Evolutionary conservation across 768 basidiomycete species (phyloP).

Genomic region (Lactarius sp.): DNA sequence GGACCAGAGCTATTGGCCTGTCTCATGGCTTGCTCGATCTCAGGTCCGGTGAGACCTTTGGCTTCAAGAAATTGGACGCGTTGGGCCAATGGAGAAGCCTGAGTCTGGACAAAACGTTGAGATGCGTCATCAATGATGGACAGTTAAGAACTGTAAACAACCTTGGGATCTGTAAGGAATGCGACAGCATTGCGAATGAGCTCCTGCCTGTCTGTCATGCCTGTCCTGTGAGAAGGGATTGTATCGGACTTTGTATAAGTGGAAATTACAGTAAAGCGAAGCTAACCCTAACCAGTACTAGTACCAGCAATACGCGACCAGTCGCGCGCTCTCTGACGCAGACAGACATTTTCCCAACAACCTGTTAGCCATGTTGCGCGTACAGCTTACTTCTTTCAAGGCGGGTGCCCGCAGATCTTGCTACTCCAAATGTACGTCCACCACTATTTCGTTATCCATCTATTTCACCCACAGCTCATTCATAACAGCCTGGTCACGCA

Average conservation of each 20-base stretch:
- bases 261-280: not conserved
- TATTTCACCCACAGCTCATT: not conserved
- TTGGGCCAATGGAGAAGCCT: constrained; percentile 74
- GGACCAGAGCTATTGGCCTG: constrained; percentile 40
- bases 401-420: constrained; percentile 21
- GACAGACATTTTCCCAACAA: too few species aligned
- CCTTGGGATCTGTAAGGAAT: constrained; percentile 84
- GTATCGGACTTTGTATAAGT: not conserved
- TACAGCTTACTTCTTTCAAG: constrained; percentile 16
- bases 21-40: constrained; percentile 82
- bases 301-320: too few species aligned
- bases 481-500: constrained; percentile 17
- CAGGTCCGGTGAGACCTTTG: constrained; percentile 77
- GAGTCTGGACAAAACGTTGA: constrained; percentile 45
- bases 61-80: constrained; percentile 92
- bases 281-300: constrained; percentile 12
- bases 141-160: constrained; percentile 28
- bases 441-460: not conserved
- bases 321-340: not conserved
- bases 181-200: constrained; percentile 76
- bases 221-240: not conserved
- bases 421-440: constrained; percentile 8
- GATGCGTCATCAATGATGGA: not conserved
- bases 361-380: constrained; percentile 19
- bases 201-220: constrained; percentile 62